Evolutionary conservation across 1,284 basidiomycete species (phyloP).

Genomic region (Stereum hirsutum): DNA sequence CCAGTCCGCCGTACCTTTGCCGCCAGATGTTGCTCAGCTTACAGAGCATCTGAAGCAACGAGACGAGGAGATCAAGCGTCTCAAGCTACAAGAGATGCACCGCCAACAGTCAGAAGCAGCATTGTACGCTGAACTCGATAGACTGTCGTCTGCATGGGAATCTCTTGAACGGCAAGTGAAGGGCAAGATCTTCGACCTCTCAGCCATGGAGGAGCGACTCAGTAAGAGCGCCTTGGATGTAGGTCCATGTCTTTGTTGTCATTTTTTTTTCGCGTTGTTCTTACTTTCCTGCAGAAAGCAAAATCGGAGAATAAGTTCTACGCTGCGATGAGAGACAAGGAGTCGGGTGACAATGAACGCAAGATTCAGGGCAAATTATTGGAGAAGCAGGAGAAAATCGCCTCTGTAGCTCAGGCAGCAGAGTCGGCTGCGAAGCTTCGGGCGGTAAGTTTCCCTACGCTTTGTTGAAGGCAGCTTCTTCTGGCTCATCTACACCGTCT

Average conservation of each 20-base stretch:
- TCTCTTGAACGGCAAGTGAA: constrained; percentile 76
- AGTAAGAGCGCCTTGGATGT: constrained; percentile 59
- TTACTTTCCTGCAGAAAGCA: constrained; percentile 49
- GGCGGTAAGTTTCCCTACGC: too few species aligned
- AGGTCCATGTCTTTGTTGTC: constrained; percentile 12
- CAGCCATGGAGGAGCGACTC: constrained; percentile 70
- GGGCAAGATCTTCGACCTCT: constrained; percentile 79
- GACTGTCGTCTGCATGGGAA: constrained; percentile 83
- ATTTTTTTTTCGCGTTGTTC: too few species aligned
- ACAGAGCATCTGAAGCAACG: constrained; percentile 49
- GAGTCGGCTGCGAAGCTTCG: too few species aligned
- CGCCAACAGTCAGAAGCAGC: constrained; percentile 63
- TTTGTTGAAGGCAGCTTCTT: too few species aligned
- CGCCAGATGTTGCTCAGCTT: constrained; percentile 42
- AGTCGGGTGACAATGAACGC: not conserved
- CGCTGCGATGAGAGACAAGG: not conserved
- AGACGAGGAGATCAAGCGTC: constrained; percentile 49
- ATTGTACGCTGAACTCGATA: constrained; percentile 81
- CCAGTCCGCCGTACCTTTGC: constrained; percentile 26
- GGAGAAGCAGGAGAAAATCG: not conserved
- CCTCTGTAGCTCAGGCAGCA: too few species aligned
- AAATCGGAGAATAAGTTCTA: constrained; percentile 29
- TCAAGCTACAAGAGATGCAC: constrained; percentile 49
- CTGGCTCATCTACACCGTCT: too few species aligned
- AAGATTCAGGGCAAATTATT: not conserved